phyloP scores from a whole-genome alignment of 2,329 filamentous ascomycete species.

The Bipolaris cookei region DNA sequence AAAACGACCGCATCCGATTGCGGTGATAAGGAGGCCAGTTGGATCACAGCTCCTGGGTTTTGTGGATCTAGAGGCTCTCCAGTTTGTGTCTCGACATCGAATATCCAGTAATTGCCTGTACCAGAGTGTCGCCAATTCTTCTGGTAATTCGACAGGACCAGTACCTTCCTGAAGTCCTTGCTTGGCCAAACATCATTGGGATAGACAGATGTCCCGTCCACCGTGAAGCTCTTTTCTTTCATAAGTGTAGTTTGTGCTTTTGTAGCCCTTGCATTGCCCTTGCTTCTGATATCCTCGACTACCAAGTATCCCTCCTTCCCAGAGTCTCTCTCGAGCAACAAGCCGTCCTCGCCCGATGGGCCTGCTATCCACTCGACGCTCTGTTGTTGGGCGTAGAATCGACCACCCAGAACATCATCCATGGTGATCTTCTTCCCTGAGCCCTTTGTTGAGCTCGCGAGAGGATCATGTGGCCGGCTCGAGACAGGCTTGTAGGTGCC shows the following conservation, averaged over 20 bases:
- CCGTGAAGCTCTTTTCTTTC: slow-evolving; percentile 68
- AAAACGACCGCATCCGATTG: slow-evolving; percentile 87
- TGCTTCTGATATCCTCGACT: slow-evolving; percentile 80
- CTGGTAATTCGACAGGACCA: slow-evolving; percentile 74
- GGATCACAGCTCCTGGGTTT: slow-evolving; percentile 69
- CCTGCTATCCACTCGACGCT: slow-evolving; percentile 79
- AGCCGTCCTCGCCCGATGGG: slow-evolving; percentile 77
- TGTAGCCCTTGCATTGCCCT: slow-evolving; percentile 48
- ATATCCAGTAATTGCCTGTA: slow-evolving; percentile 86
- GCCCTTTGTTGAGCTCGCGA: slow-evolving; percentile 66
- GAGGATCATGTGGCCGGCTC: slow-evolving; percentile 70
- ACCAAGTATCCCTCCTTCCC: slow-evolving; percentile 73
- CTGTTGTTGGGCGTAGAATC: slow-evolving; percentile 69
- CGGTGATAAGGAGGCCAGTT: slow-evolving; percentile 90
- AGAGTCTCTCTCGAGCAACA: slow-evolving; percentile 76
- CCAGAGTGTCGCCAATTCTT: slow-evolving; percentile 91
- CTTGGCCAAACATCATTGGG: slow-evolving; percentile 75
- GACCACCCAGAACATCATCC: slow-evolving; percentile 70
- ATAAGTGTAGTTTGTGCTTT: slow-evolving; percentile 74
- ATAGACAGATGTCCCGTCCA: slow-evolving; percentile 61
- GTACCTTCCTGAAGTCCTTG: slow-evolving; percentile 81
- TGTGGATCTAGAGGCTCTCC: slow-evolving; percentile 78
- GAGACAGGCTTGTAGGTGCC: slow-evolving; percentile 71
- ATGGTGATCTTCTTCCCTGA: slow-evolving; percentile 75
- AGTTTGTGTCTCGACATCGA: slow-evolving; percentile 82